Evolutionary conservation across 2,329 filamentous ascomycete species (phyloP), one percentile per base, ranked within the genome.

Genomic region (Orbilia javanica): DNA sequence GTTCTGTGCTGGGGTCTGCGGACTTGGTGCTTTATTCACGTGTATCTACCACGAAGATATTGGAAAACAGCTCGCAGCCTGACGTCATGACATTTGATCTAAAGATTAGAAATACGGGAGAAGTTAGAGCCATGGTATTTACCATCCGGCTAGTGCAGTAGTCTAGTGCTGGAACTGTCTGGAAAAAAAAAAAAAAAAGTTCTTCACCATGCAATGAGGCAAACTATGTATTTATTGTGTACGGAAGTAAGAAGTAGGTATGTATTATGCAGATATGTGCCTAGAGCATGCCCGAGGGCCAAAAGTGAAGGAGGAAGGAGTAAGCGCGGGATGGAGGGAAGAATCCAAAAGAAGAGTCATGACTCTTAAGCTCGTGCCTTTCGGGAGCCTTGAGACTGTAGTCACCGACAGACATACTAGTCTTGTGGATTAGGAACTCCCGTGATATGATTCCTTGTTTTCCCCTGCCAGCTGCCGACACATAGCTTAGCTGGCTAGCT

Each of bases 301-400:
- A 60, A 60, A 60, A 60, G 34, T 13, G 48, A 29, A 52, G 46
- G 68, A 22, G n/a, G 18, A 4, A 22, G 6, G 48, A 57, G 57
- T 50, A 72, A 63, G 53, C 27, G 53, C 18, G 42, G 20, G 20
- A n/a, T n/a, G 42, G 20, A 20, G 42, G 42, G 39, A n/a, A n/a
- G n/a, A n/a, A n/a, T n/a, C n/a, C n/a, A n/a, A n/a, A 42, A 69
- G 66, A 4, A 10, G 1, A 25, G 46, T 63, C 67, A 71, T 71
- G 67, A 71, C 67, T 71, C 67, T 63, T 71, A 52, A 55, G 15
- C 68, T 72, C 68, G 68, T 72, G 68, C 67, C 67, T 70, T 31
- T 34, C 11, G 25, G 18, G 34, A 69, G 52, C 52, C 52, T 57
- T 39, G 55, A 18, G 42, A 39, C 11, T 29, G 36, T 22, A 65